Evolutionary conservation across 129 eudicot genomes (phyloP), one percentile per base, ranked within the genome.

Genomic region (Lonicera japonica): DNA sequence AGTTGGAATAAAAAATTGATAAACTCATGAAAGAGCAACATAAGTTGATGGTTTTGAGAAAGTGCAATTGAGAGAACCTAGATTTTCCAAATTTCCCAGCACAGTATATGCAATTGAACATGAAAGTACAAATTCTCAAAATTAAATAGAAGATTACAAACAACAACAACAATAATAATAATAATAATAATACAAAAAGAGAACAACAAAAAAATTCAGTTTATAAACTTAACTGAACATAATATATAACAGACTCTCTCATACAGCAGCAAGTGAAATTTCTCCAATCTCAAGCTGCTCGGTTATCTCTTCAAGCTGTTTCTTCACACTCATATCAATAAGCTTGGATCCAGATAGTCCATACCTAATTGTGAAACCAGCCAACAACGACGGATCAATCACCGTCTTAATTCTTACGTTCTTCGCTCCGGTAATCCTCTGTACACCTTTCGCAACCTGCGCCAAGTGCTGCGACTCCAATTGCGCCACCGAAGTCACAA

Each of bases 281-380:
- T 81, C 83, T 0, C 86, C 86, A 29, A 83, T 22, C 22, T 87
- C 95, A 23, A 83, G 88, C 73, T 83, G 83, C 8, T 77, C 77
- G 15, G 97, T 86, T 39, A 90, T 86, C 52, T 83, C 95, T 66
- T 83, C 95, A 63, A 90, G 75, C 66, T 90, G 97, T 65, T 83
- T 83, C 81, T 90, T 89, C 57, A 85, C 95, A 60, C 95, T 85
- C 95, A 89, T 74, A 67, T 86, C 97, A 58, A 89, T 83, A 81
- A 82, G 51, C 46, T 78, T 89, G 6, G 97, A 89, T 14, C 87
- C 90, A 2, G 82, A 60, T 48, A 24, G 66, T 0, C 97, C 97
- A 36, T 85, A 89, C 82, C 84, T 74, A 62, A 89, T 74, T 0
- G 88, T 85, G 69, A 89, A 80, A 11, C 97, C 97, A 12, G 97